Base-by-base conservation (phyloP, 306 rosid genomes). In the Albizia julibrissin region DNA sequence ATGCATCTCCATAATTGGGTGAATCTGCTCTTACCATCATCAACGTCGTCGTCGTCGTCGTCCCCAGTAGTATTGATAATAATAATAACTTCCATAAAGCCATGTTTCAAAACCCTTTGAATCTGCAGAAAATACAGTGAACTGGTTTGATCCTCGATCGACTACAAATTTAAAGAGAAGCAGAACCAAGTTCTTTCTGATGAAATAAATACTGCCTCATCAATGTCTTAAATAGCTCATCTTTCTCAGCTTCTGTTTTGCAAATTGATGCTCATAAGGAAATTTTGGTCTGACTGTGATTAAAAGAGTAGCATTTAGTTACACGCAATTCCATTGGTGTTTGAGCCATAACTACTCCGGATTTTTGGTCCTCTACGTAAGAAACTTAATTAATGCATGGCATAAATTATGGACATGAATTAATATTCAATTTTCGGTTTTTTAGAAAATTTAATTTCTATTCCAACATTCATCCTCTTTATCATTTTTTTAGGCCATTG, bases 1-100 rank as follows among this genome's bases (percentile, higher is more conserved):
- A 78, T 0, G 94, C 92, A 2, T 87, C 88, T 15, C 29, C 80
- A 69, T 88, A 89, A 62, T 87, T 29, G 4, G 15, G 4, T 22
- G 88, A 74, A 83, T 3, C 59, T 33, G 69, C 87, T 19, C 3
- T 85, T 3, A 3, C 69, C 42, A 29, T 29, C 67, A 64, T 31
- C 15, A 59, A 2, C 31, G 14, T 2, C 64, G 3, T n/a, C 64
- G 44, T 40, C 1, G 62, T 6, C 15, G 16, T 59, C 2, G 11
- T 37, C 50, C n/a, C 1, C 49, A 22, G 0, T 21, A 24, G 13
- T 3, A 46, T 21, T 43, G 8, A 9, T 54, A n/a, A 56, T 42
- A n/a, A 56, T 42, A 77, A 4, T 24, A 69, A 27, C 39, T 59
- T 56, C 39, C 75, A 37, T 3, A 39, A 1, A 66, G 24, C 71